Evolutionary conservation across 495 filamentous ascomycete genomes (phyloP), one percentile per base, ranked within the genome.

Genomic region (Podospora conica): DNA sequence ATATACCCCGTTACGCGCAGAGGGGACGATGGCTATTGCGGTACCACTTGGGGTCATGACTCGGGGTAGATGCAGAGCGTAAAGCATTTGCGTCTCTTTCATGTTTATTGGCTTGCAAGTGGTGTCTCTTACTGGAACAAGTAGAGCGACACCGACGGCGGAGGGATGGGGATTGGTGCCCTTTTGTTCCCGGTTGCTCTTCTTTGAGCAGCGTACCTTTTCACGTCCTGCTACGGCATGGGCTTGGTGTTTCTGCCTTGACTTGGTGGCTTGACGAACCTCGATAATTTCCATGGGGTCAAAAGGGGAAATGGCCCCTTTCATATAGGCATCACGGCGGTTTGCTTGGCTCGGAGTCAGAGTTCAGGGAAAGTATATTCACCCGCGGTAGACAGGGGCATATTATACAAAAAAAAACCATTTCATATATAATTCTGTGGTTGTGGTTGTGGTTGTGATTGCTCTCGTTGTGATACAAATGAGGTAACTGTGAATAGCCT

Each of bases 51-150:
- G 29, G 27, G 61, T 56, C 53, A 56, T 31, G 48, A 25, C 28
- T 21, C 20, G 56, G 61, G 53, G 20, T 56, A 33, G 61, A 63
- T 63, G 48, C 61, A 56, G 40, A 25, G 61, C 61, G 61, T 63
- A 27, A 63, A 63, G 61, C 61, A 55, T 55, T 29, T 55, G 61
- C 61, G 56, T 63, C 61, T 63, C 54, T 56, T 27, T 63, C 48
- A 55, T n/a, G n/a, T 9, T 27, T 11, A 54, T 56, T 15, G 53
- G 20, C 53, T 63, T 21, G 53, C 25, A 63, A 63, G 61, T 55
- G 23, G 20, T 27, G 22, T 63, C 61, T 27, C 55, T 63, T 63
- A 63, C 61, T 63, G 61, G 48, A 63, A 63, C 25, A 20, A 18
- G 31, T 48, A 63, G 40, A 63, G 55, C 25, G 61, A 63, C 27